Evolutionary conservation across 306 rosid species (phyloP).

Genomic region (Prinsepia uniflora): DNA sequence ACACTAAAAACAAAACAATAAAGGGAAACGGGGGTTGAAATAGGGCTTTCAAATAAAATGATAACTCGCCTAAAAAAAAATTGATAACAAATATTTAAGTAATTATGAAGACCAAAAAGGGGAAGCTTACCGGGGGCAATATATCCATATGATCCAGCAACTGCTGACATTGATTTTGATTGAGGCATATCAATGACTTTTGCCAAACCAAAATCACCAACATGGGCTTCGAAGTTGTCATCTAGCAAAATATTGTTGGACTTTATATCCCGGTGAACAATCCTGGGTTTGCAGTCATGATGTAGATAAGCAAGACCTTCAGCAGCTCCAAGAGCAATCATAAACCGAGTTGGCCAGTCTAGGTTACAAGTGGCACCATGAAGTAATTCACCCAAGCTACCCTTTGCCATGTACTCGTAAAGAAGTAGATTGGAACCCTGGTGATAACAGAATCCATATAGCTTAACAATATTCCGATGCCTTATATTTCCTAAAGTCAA

Average conservation of each 20-base stretch:
- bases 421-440: conserved; percentile 88
- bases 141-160: conserved; percentile 98
- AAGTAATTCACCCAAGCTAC: conserved; percentile 89
- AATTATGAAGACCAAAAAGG: conserved; percentile 7
- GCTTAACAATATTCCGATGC: conserved; percentile 90
- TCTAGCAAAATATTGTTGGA: conserved; percentile 89
- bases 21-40: no score
- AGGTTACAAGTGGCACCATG: conserved; percentile 58
- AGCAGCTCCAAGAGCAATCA: conserved; percentile 94
- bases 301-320: conserved; percentile 97
- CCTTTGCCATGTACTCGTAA: conserved; percentile 87
- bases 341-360: conserved; percentile 86
- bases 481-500: conserved; percentile 85
- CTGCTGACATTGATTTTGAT: conserved; percentile 94
- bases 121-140: conserved; percentile 87
- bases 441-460: conserved; percentile 82
- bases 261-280: conserved; percentile 91
- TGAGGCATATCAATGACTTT: conserved; percentile 97
- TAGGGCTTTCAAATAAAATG: not conserved
- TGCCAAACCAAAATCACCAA: conserved; percentile 97
- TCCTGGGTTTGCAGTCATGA: conserved; percentile 93
- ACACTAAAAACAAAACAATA: no score
- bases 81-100: not conserved
- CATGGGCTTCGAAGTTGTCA: conserved; percentile 86
- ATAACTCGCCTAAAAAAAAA: not conserved